A percentile compares a stretch with the other conserved stretches of the same genome.
Conservation (phyloP, 208 protist species). For the Leishmania martiniquensis region DNA sequence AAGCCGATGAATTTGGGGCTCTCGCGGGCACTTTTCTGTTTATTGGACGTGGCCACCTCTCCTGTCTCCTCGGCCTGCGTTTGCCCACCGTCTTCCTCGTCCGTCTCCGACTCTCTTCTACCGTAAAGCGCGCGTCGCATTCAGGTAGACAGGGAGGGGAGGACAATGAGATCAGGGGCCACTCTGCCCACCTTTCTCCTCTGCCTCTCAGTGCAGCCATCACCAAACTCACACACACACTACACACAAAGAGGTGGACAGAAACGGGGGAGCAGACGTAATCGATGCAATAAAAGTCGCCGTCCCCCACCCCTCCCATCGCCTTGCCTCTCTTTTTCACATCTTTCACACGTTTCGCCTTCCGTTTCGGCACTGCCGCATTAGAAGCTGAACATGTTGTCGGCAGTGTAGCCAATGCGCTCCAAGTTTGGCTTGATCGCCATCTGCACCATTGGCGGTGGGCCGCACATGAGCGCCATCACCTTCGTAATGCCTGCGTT, state of each 20-base stretch:
- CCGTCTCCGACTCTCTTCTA: background rate
- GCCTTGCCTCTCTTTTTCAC: too few relatives aligned
- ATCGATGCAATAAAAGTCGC: too few relatives aligned
- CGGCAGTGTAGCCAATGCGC: slow-evolving; percentile 69
- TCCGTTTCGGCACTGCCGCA: too few relatives aligned
- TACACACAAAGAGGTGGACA: too few relatives aligned
- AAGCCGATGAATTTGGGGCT: background rate
- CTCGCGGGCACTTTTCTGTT: background rate
- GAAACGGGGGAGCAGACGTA: too few relatives aligned
- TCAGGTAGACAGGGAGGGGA: background rate
- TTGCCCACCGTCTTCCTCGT: background rate
- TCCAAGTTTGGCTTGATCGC: slow-evolving; percentile 84
- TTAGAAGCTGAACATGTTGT: slow-evolving; percentile 82
- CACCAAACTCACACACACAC: too few relatives aligned
- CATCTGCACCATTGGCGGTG: slow-evolving; percentile 85
- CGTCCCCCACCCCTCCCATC: too few relatives aligned
- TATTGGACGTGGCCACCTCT: background rate
- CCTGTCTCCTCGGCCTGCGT: background rate
- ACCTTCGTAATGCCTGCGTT: slow-evolving; percentile 41
- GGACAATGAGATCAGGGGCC: too few relatives aligned
- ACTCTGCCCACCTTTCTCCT: too few relatives aligned
- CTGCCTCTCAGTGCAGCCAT: too few relatives aligned
- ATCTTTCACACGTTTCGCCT: too few relatives aligned
- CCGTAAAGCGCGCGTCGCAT: background rate
- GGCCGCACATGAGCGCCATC: slow-evolving; percentile 86